phyloP scores from a whole-genome alignment of 305 asterid genomes.

The Euphrasia arctica region DNA sequence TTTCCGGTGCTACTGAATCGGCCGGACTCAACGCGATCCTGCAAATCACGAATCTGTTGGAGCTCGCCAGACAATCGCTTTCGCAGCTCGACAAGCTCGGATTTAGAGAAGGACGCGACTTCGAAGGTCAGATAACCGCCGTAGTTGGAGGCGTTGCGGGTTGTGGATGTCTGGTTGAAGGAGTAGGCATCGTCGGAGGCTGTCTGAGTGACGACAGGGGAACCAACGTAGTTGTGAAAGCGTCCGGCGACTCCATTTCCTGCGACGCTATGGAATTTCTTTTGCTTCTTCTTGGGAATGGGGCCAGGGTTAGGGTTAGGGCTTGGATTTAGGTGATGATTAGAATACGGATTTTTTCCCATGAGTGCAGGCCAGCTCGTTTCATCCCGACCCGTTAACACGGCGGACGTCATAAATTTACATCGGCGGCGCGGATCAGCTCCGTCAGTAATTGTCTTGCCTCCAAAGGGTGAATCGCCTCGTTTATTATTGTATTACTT shows the following conservation, averaged over 20 bases:
- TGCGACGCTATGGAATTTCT: conserved; percentile 43
- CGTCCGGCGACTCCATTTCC: conserved; percentile 36
- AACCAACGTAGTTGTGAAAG: conserved; percentile 28
- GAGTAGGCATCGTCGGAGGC: conserved; percentile 91
- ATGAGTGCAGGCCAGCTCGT: conserved; percentile 66
- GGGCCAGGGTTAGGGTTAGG: conserved; percentile 49
- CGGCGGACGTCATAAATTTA: conserved; percentile 71
- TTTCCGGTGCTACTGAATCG: conserved; percentile 32
- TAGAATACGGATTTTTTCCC: conserved; percentile 67
- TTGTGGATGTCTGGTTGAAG: conserved; percentile 56
- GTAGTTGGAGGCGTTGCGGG: conserved; percentile 40
- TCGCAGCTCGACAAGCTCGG: conserved; percentile 50
- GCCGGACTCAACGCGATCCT: conserved; percentile 54
- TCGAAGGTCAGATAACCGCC: conserved; percentile 47
- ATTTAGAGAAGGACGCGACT: conserved; percentile 41
- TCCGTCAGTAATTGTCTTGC: conserved; percentile 27
- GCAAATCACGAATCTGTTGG: conserved; percentile 54
- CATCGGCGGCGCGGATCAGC: conserved; percentile 34
- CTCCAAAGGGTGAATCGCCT: conserved; percentile 36
- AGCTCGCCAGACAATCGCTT: conserved; percentile 51
- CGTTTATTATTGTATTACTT: neutral
- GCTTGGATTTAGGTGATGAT: conserved; percentile 48
- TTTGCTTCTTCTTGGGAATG: conserved; percentile 53
- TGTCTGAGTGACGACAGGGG: conserved; percentile 62
- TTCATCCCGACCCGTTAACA: conserved; percentile 70